phyloP scores from a whole-genome alignment of 768 basidiomycete species.

The Agrocybe pediades region DNA sequence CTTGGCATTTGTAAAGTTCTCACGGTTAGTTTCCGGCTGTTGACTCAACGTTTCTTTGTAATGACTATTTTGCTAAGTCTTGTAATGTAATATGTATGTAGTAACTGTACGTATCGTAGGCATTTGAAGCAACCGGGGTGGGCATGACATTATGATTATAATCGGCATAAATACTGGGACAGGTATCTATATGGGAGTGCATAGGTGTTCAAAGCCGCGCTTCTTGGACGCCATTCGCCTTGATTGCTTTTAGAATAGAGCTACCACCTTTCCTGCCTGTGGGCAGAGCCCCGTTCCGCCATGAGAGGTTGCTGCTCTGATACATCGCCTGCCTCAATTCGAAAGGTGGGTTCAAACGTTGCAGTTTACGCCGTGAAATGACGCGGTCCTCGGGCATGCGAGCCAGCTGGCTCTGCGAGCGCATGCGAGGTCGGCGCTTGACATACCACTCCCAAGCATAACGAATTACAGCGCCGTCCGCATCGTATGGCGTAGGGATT shows the following conservation, averaged over 20 bases:
- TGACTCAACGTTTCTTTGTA: too few relatives aligned
- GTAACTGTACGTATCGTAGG: too few relatives aligned
- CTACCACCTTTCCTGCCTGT: too few relatives aligned
- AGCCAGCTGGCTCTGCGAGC: constrained; percentile 62
- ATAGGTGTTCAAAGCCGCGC: too few relatives aligned
- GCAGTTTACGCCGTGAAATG: constrained; percentile 33
- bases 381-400: constrained; percentile 70
- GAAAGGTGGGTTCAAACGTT: constrained; percentile 20
- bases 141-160: too few relatives aligned
- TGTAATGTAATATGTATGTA: too few relatives aligned
- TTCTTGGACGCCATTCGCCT: too few relatives aligned
- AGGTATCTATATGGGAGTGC: background rate
- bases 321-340: constrained; percentile 3
- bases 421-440: constrained; percentile 64
- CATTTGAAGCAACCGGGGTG: too few relatives aligned
- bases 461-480: constrained; percentile 90
- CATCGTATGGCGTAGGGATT: constrained; percentile 94
- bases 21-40: background rate
- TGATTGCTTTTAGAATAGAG: too few relatives aligned
- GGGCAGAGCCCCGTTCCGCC: background rate
- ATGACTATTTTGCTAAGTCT: too few relatives aligned
- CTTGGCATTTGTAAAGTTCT: background rate
- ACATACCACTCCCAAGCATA: constrained; percentile 97
- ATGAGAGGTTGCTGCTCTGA: constrained; percentile 2
- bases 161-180: background rate